Evolutionary conservation across 129 eudicot genomes (phyloP), one percentile per base, ranked within the genome.

Genomic region (Calendula officinalis): DNA sequence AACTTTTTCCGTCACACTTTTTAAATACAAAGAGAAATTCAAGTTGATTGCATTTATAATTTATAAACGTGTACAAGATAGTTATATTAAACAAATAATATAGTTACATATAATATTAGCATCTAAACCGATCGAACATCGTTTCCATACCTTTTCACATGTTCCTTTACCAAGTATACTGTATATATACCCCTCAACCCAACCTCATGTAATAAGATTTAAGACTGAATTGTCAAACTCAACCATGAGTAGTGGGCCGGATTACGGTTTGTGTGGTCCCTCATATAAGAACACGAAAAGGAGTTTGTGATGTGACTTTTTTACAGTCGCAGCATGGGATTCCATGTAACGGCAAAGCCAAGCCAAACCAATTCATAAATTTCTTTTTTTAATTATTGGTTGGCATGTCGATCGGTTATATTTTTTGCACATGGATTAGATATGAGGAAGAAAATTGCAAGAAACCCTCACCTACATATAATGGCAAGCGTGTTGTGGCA

Each of bases 261-360:
- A 22, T 52, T 52, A 22, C 30, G 30, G 36, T 6, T 11, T 35
- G 62, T 38, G 60, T 39, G 50, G 60, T 30, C 72, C 72, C 62
- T 3, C 14, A 41, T 9, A 54, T 13, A 13, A 41, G 43, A 32
- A 67, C 63, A 67, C 38, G 30, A 39, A 67, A 22, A 53, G 39
- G 9, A 16, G 49, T 22, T 16, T 49, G 6, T 9, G 47, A 43
- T 13, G 48, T 64, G 58, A n/a, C 7, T 56, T 36, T 22, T 37
- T 56, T 34, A 36, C 5, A 36, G 36, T 56, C 47, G 36, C 59
- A 64, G 71, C 69, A 71, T 75, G 84, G 71, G 86, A 74, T 56
- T 58, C 83, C 83, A 80, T 74, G 86, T 80, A 80, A 76, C 86
- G 86, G 86, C 79, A 63, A 80, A 80, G 85, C 77, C 74, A 83